Conservation (phyloP, 2,329 filamentous ascomycete species). For the Aspergillus awamori region DNA sequence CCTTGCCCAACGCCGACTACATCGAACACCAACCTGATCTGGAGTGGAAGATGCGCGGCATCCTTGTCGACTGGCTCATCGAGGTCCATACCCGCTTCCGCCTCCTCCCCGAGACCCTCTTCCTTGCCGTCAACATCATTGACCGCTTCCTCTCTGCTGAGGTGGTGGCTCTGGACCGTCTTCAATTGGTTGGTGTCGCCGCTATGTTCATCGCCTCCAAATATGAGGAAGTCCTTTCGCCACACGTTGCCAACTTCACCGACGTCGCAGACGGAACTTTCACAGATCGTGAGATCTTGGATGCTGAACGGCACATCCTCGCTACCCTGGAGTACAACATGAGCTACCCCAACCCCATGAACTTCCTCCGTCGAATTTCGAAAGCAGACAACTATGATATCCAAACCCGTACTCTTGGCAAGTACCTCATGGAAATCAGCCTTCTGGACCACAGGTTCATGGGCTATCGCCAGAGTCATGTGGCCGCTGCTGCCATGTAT, state of each 20-base stretch:
- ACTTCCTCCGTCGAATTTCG: constrained; percentile 96
- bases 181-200: constrained; percentile 95
- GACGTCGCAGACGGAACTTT: constrained; percentile 97
- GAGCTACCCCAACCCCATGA: constrained; percentile 99
- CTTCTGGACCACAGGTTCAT: constrained; percentile 94
- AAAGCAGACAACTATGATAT: constrained; percentile 99
- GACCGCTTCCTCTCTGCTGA: constrained; percentile 96
- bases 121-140: constrained; percentile 96
- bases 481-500: constrained; percentile 94
- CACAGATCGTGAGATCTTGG: constrained; percentile 89
- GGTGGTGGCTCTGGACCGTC: constrained; percentile 91
- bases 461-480: constrained; percentile 81
- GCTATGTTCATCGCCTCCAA: constrained; percentile 99
- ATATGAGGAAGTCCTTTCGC: constrained; percentile 96
- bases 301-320: constrained; percentile 94
- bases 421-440: constrained; percentile 97
- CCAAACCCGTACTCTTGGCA: constrained; percentile 92
- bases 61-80: constrained; percentile 96
- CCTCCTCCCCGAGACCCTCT: constrained; percentile 91
- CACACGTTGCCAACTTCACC: constrained; percentile 94
- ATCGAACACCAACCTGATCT: constrained; percentile 93
- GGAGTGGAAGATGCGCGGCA: constrained; percentile 98
- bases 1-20: constrained; percentile 87
- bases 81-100: constrained; percentile 98
- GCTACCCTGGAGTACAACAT: constrained; percentile 92